phyloP scores from a whole-genome alignment of 768 basidiomycete genomes.

The Trametes punicea region DNA sequence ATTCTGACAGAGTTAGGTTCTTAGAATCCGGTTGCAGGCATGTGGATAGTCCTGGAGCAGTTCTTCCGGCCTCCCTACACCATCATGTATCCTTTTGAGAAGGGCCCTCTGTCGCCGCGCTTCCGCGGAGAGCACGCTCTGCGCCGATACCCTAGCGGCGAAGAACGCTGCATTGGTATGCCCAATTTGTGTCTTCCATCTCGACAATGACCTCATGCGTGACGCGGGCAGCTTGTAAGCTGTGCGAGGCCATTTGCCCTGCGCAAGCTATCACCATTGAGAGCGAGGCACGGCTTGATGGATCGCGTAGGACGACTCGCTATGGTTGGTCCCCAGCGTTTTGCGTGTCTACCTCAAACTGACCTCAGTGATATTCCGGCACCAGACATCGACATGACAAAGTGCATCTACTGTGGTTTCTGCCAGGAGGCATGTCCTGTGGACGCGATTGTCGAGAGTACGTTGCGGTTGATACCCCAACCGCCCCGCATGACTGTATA shows the following conservation, averaged over 20 bases:
- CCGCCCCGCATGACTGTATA: neutral
- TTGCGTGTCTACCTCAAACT: slow-evolving; percentile 10
- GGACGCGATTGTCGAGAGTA: slow-evolving; percentile 98
- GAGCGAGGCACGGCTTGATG: slow-evolving; percentile 93
- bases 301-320: slow-evolving; percentile 94
- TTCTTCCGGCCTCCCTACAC: slow-evolving; percentile 96
- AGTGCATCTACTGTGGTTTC: slow-evolving; percentile 99
- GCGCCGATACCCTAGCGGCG: slow-evolving; percentile 93
- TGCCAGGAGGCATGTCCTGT: slow-evolving; percentile 99
- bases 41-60: slow-evolving; percentile 95
- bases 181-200: slow-evolving; percentile 11
- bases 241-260: slow-evolving; percentile 99
- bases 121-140: slow-evolving; percentile 99
- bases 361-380: neutral
- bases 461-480: slow-evolving; percentile 31
- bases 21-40: slow-evolving; percentile 51
- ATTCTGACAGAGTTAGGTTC: slow-evolving; percentile 16
- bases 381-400: slow-evolving; percentile 98
- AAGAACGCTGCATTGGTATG: slow-evolving; percentile 97
- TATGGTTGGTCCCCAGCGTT: slow-evolving; percentile 64
- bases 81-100: slow-evolving; percentile 98
- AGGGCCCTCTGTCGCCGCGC: slow-evolving; percentile 94
- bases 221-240: slow-evolving; percentile 79
- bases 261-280: slow-evolving; percentile 99
- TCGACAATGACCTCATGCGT: slow-evolving; percentile 3